phyloP scores from a whole-genome alignment of 2,329 filamentous ascomycete species.

The Basipetospora chlamydospora region DNA sequence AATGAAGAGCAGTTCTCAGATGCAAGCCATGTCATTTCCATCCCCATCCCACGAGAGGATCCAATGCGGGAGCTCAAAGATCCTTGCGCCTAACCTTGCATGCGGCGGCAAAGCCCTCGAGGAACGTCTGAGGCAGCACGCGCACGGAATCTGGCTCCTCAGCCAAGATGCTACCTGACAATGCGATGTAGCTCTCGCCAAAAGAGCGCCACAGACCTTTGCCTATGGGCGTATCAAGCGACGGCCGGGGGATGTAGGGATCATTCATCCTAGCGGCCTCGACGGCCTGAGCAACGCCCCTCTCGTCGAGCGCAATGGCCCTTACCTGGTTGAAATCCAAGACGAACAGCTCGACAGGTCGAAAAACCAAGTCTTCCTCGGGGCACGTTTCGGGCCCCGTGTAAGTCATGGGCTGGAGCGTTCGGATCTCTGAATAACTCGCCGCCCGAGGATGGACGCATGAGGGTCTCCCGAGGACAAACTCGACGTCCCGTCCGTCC shows the following conservation, averaged over 20 bases:
- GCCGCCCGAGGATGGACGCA: not conserved
- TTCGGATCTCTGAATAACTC: not conserved
- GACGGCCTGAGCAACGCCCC: constrained; percentile 10
- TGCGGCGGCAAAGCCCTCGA: too few species aligned
- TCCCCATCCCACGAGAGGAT: too few species aligned
- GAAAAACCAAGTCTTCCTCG: constrained; percentile 7
- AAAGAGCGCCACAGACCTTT: constrained; percentile 10
- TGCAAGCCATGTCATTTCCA: too few species aligned
- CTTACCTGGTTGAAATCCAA: constrained; percentile 18
- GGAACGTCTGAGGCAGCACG: too few species aligned
- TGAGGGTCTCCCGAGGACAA: constrained; percentile 14
- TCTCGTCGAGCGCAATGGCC: constrained; percentile 10
- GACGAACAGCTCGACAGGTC: constrained; percentile 14
- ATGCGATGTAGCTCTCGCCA: not conserved
- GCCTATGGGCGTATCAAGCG: constrained; percentile 2
- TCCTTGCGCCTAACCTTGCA: too few species aligned
- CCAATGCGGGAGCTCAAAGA: too few species aligned
- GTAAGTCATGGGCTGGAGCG: not conserved
- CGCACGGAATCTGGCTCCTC: too few species aligned
- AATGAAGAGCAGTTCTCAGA: too few species aligned
- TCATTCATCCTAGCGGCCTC: constrained; percentile 11
- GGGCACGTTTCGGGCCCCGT: not conserved
- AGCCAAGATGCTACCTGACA: too few species aligned
- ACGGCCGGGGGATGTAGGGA: constrained; percentile 12
- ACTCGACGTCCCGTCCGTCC: constrained; percentile 18